Percentiles rank a stretch among this genome's conserved stretches.
Evolutionary conservation across 441 rosid genomes (phyloP).

Genomic region (Gossypium gossypioides): DNA sequence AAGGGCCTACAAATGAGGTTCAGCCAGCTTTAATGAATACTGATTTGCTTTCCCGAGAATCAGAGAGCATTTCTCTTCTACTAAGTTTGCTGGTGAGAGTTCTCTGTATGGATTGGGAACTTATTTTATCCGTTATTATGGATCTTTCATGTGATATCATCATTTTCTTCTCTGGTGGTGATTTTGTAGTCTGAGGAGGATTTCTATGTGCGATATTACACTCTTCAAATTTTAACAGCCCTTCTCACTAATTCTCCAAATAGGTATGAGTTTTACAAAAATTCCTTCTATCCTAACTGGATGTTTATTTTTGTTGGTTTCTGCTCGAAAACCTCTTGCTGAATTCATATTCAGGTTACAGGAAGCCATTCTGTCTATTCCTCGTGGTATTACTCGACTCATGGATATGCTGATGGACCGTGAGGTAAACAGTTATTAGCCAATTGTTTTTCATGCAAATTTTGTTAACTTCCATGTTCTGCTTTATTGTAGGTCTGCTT

Average conservation of each 20-base stretch:
- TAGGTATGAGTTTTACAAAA: constrained; percentile 43
- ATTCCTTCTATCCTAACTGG: not conserved
- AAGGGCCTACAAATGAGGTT: constrained; percentile 61
- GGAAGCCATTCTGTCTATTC: constrained; percentile 94
- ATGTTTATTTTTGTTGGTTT: constrained; percentile 10
- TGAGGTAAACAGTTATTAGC: constrained; percentile 47
- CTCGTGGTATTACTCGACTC: constrained; percentile 92
- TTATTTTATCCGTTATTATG: not conserved
- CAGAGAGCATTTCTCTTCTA: constrained; percentile 84
- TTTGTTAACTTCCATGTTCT: not conserved
- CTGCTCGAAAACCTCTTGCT: constrained; percentile 27
- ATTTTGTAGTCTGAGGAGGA: constrained; percentile 82
- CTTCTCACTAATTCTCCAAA: constrained; percentile 82
- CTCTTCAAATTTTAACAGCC: constrained; percentile 87
- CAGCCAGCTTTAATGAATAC: constrained; percentile 92
- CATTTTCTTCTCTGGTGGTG: constrained; percentile 7
- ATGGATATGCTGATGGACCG: constrained; percentile 99
- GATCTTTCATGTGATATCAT: not conserved
- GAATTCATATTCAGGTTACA: constrained; percentile 76
- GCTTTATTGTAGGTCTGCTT: not conserved
- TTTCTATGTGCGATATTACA: constrained; percentile 85
- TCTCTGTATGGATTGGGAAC: constrained; percentile 1
- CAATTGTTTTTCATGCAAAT: not conserved
- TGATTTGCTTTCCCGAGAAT: constrained; percentile 85
- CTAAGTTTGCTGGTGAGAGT: constrained; percentile 78